Conservation (phyloP, 1,139 yeast species). For the Kazachstania sp. region DNA sequence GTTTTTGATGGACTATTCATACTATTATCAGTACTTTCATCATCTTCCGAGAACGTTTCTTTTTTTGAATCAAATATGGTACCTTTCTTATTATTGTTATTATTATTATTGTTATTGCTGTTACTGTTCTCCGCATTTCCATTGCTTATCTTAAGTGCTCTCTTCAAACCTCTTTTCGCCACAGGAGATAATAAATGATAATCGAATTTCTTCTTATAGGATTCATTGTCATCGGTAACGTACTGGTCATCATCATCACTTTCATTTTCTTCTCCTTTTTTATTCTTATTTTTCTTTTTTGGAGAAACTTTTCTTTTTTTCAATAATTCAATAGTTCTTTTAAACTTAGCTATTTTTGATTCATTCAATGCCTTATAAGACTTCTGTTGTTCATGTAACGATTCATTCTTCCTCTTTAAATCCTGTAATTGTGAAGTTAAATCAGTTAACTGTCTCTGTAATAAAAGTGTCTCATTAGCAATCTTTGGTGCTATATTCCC, state of each 20-base stretch:
- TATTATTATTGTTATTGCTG: too few species aligned
- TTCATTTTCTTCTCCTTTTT: neutral
- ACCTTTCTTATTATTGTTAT: neutral
- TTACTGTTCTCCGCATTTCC: neutral
- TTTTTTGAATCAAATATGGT: constrained; percentile 1
- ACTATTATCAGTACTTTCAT: neutral
- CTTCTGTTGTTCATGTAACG: constrained; percentile 24
- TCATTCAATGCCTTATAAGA: constrained; percentile 32
- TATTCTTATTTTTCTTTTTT: neutral
- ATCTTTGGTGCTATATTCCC: constrained; percentile 8
- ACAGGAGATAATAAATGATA: constrained; percentile 21
- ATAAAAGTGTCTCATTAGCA: constrained; percentile 19
- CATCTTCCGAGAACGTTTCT: constrained; percentile 1
- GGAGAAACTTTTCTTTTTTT: constrained; percentile 5
- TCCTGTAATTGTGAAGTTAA: constrained; percentile 26
- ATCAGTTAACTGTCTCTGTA: constrained; percentile 32
- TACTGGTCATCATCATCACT: neutral
- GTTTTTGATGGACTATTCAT: neutral
- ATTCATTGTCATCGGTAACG: neutral
- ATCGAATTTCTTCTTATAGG: constrained; percentile 1
- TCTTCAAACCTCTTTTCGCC: constrained; percentile 4
- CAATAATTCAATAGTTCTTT: constrained; percentile 25
- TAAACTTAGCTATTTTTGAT: constrained; percentile 31
- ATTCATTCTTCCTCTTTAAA: constrained; percentile 26
- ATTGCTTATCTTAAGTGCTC: neutral